These are phyloP conservation scores for Pisolithus tinctorius DNA, from an alignment of 768 basidiomycete species.

Conservation along the genomic window DNA sequence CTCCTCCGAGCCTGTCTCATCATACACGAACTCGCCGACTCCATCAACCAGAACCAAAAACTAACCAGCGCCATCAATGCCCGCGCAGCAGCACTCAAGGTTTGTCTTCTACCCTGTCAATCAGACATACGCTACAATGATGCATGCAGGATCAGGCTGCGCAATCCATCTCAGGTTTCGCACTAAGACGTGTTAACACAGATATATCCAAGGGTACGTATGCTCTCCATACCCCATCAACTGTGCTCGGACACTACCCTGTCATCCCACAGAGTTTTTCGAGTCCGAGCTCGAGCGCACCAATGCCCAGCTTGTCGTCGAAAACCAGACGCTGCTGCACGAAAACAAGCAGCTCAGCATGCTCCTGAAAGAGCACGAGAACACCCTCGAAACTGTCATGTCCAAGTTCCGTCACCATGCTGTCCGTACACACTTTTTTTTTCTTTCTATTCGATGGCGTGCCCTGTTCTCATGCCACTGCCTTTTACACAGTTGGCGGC, in stretches of 20 bases:
- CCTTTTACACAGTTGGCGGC: constrained; percentile 63
- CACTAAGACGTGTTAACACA: constrained; percentile 76
- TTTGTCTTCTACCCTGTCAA: constrained; percentile 24
- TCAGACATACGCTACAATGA: constrained; percentile 9
- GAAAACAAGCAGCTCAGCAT: constrained; percentile 92
- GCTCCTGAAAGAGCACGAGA: constrained; percentile 91
- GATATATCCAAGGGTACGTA: constrained; percentile 76
- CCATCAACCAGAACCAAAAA: constrained; percentile 77
- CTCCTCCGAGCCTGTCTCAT: constrained; percentile 73
- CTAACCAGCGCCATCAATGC: constrained; percentile 60
- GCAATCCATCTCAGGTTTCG: constrained; percentile 65
- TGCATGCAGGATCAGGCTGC: constrained; percentile 61
- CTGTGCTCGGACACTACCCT: constrained; percentile 7
- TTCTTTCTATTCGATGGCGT: not conserved
- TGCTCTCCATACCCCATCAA: not conserved
- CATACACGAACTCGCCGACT: constrained; percentile 75
- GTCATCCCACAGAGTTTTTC: constrained; percentile 62
- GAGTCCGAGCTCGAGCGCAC: constrained; percentile 87
- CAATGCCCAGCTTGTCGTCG: constrained; percentile 86
- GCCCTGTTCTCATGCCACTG: not conserved
- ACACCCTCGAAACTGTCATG: constrained; percentile 95
- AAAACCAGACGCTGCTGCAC: constrained; percentile 86
- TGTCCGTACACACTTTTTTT: constrained; percentile 40
- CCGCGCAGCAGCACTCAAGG: constrained; percentile 71
- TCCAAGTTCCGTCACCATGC: constrained; percentile 88